Evolutionary conservation across 495 filamentous ascomycete species (phyloP).

Genomic region (Xylaria scruposa): DNA sequence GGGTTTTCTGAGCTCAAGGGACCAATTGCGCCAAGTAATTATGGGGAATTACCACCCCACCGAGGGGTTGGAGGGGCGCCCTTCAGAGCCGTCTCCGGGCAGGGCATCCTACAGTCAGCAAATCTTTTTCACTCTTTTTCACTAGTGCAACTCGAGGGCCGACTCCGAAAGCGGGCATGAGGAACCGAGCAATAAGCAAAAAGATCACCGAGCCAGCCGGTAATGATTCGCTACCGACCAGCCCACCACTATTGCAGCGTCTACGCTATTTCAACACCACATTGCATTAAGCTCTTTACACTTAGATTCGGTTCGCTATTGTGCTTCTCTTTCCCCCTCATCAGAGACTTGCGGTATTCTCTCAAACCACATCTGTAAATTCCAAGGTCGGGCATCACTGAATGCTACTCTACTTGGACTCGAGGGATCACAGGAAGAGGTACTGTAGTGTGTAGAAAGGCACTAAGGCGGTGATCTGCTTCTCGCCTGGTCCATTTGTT

Average conservation of each 20-base stretch:
- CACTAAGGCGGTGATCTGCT: constrained; percentile 19
- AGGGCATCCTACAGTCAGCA: constrained; percentile 25
- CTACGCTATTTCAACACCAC: background rate
- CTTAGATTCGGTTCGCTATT: background rate
- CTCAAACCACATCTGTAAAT: background rate
- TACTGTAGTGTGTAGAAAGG: constrained; percentile 5
- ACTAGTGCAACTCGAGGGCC: constrained; percentile 24
- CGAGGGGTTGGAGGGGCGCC: constrained; percentile 19
- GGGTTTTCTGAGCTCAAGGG: constrained; percentile 37
- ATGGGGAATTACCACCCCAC: constrained; percentile 16
- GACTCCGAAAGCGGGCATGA: constrained; percentile 44
- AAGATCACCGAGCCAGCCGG: constrained; percentile 16
- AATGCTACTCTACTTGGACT: constrained; percentile 4
- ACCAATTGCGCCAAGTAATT: constrained; percentile 23
- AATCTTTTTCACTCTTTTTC: constrained; percentile 23
- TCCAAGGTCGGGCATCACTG: background rate
- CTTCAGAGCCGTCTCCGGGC: background rate
- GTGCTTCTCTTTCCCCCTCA: background rate
- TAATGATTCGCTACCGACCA: constrained; percentile 1
- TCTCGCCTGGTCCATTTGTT: constrained; percentile 17
- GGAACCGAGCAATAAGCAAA: constrained; percentile 2
- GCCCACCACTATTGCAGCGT: background rate
- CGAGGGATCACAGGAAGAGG: background rate
- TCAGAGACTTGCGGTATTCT: too few relatives aligned
- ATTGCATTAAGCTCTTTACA: background rate